Percentiles rank a stretch among this genome's conserved stretches.
Evolutionary conservation across 1,284 basidiomycete genomes (phyloP).

Genomic region (Agaricales sp.): DNA sequence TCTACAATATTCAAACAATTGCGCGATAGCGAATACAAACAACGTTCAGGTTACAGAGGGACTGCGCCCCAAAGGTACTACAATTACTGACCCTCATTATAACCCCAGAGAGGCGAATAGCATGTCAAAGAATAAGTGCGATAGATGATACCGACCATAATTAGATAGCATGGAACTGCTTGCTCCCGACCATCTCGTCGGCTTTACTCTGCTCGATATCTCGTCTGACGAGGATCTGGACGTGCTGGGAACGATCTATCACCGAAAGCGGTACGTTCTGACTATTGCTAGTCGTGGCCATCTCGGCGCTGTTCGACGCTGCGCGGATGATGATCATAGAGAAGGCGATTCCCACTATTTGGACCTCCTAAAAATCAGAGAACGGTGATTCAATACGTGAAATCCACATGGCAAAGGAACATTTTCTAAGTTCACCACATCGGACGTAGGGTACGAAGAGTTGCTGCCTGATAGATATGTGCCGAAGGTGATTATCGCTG

Average conservation of each 20-base stretch:
- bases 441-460: constrained; percentile 5
- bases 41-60: too few species aligned
- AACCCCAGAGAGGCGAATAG: too few species aligned
- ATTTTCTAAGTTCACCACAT: not conserved
- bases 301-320: not conserved
- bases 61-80: too few species aligned
- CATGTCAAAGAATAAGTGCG: too few species aligned
- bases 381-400: not conserved
- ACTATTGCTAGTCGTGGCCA: not conserved
- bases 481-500: constrained; percentile 5
- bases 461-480: constrained; percentile 3
- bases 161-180: too few species aligned
- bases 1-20: too few species aligned
- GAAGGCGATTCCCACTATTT: not conserved
- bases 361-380: not conserved
- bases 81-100: too few species aligned
- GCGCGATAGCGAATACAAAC: too few species aligned
- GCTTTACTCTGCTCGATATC: not conserved
- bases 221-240: not conserved
- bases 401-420: not conserved
- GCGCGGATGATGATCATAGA: not conserved
- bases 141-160: too few species aligned
- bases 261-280: not conserved
- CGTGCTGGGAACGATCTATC: not conserved
- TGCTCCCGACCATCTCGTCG: too few species aligned